These are phyloP conservation scores for Letharia lupina DNA, from an alignment of 495 filamentous ascomycete species.

Conservation along the genomic window DNA sequence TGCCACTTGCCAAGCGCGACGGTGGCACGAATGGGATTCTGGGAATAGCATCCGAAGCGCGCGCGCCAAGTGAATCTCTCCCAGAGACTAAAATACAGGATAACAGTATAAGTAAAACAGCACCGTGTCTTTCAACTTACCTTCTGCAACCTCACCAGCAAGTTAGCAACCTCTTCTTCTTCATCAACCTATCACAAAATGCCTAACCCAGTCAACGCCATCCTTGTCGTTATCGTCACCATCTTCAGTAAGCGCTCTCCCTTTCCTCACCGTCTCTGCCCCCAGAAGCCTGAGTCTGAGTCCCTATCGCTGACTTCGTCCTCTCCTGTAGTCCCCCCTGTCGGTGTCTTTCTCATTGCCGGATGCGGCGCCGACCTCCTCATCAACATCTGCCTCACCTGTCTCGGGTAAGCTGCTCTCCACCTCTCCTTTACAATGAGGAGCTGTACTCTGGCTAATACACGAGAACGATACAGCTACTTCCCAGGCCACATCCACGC, in stretches of 20 bases:
- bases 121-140: no score
- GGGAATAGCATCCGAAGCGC: neutral
- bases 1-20: no score
- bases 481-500: constrained; percentile 81
- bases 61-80: no score
- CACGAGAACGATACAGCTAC: constrained; percentile 39
- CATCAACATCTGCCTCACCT: constrained; percentile 55
- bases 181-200: constrained; percentile 11
- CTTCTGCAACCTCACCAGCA: no score
- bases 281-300: neutral
- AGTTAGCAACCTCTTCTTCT: no score
- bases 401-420: constrained; percentile 42
- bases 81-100: no score
- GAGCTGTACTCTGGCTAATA: neutral
- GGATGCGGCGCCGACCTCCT: constrained; percentile 57
- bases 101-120: no score
- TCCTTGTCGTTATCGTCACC: constrained; percentile 49
- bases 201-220: constrained; percentile 30
- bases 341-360: constrained; percentile 55
- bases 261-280: neutral
- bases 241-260: constrained; percentile 43
- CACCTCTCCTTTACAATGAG: no score
- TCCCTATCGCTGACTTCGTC: neutral
- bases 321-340: constrained; percentile 45
- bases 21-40: no score